Conservation (phyloP, 176 grass and related monocot genomes). For the Avena sativa region DNA sequence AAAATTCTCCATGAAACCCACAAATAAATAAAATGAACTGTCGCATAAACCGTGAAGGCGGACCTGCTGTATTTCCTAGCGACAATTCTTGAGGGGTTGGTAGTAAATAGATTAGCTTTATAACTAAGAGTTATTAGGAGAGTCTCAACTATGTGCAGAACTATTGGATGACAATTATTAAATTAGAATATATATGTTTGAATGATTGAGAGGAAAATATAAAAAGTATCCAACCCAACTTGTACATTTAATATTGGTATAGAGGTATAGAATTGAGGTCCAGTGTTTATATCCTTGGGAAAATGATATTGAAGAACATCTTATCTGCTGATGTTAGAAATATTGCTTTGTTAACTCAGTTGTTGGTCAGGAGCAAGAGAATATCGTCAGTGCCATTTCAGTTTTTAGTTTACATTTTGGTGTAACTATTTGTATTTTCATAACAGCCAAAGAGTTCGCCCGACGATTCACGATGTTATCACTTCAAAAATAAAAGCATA, state of each 20-base stretch:
- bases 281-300: not conserved
- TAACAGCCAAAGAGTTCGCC: slow-evolving; percentile 81
- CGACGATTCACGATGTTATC: slow-evolving; percentile 92
- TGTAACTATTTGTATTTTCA: slow-evolving; percentile 38
- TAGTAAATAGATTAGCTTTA: not conserved
- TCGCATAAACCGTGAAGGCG: not conserved
- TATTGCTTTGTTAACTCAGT: slow-evolving; percentile 23
- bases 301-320: not conserved
- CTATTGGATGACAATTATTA: not conserved
- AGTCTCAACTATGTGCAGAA: not conserved
- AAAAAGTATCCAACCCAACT: not conserved
- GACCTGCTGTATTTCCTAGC: not conserved
- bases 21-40: not conserved
- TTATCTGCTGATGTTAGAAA: slow-evolving; percentile 1
- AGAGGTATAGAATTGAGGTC: not conserved
- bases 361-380: slow-evolving; percentile 4
- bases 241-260: not conserved
- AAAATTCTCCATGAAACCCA: not conserved
- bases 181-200: slow-evolving; percentile 4
- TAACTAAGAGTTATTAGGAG: not conserved
- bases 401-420: slow-evolving; percentile 19
- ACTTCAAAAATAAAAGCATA: slow-evolving; percentile 81
- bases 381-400: slow-evolving; percentile 1
- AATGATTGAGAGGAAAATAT: not conserved
- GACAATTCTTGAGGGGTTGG: not conserved